phyloP scores from a whole-genome alignment of 2,329 filamentous ascomycete genomes.

The Pseudovirgaria hyperparasitica region DNA sequence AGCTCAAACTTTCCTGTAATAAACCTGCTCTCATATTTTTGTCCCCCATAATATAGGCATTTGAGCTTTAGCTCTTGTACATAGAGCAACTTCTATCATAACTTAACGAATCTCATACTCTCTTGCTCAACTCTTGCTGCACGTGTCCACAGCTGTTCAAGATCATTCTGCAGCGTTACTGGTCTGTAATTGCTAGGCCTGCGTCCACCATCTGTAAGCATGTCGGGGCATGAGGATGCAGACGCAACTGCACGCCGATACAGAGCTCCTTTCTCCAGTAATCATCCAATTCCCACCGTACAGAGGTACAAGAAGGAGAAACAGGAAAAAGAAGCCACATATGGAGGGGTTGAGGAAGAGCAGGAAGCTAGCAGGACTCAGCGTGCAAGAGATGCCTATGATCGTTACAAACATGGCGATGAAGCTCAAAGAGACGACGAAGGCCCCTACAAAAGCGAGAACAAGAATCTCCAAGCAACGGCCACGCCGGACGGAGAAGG shows the following conservation, averaged over 20 bases:
- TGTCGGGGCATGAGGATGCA: conserved; percentile 32
- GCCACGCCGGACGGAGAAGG: conserved; percentile 9
- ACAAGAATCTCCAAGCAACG: conserved; percentile 19
- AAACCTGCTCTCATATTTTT: no score
- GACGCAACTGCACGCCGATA: conserved; percentile 20
- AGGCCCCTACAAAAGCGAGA: conserved; percentile 20
- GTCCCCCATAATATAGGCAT: no score
- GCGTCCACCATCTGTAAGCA: conserved; percentile 7
- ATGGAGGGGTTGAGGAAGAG: conserved; percentile 12
- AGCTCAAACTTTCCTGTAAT: no score
- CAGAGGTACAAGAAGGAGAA: conserved; percentile 34
- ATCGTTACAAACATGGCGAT: conserved; percentile 18
- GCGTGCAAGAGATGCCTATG: conserved; percentile 23
- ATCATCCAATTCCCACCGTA: conserved; percentile 34
- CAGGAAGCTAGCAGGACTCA: conserved; percentile 18
- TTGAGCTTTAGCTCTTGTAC: no score
- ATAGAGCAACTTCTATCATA: no score
- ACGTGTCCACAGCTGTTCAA: no score
- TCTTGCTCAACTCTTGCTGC: no score
- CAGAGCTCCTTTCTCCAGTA: conserved; percentile 29
- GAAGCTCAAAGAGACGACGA: conserved; percentile 13
- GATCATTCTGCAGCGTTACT: no score
- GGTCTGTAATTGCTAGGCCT: background rate
- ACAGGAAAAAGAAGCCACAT: conserved; percentile 25
- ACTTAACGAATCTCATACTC: no score